These are phyloP conservation scores for Schizothecium vesticola DNA, from an alignment of 495 filamentous ascomycete species.

Conservation along the genomic window DNA sequence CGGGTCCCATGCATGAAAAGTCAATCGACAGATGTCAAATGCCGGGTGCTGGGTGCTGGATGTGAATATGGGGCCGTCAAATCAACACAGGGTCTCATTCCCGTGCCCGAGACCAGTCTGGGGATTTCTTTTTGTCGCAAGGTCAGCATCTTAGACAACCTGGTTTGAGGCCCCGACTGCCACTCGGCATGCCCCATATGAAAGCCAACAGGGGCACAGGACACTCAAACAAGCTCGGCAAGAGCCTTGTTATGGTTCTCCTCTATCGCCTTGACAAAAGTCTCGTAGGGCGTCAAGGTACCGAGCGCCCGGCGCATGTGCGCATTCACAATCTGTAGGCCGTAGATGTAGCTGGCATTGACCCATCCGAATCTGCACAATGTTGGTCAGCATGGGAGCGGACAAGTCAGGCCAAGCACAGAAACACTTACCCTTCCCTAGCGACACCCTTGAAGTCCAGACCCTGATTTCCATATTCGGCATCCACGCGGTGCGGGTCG, in stretches of 20 bases:
- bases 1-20: background rate
- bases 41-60: background rate
- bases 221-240: conserved; percentile 29
- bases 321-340: conserved; percentile 73
- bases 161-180: background rate
- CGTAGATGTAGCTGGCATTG: conserved; percentile 92
- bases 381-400: conserved; percentile 14
- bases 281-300: conserved; percentile 74
- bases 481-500: conserved; percentile 86
- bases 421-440: conserved; percentile 77
- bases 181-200: background rate
- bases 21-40: too few species aligned
- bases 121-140: background rate
- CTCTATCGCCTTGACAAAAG: conserved; percentile 54
- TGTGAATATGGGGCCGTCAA: background rate
- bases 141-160: background rate
- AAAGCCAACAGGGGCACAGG: background rate
- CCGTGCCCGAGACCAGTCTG: background rate
- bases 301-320: conserved; percentile 83
- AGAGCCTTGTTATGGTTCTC: conserved; percentile 40
- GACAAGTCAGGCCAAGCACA: conserved; percentile 2
- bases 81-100: background rate
- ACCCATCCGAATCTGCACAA: conserved; percentile 88
- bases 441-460: conserved; percentile 89
- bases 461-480: conserved; percentile 97